Evolutionary conservation across 164 flowering plant species (phyloP), one percentile per base, ranked within the genome.

Genomic region (Pachysandra terminalis): DNA sequence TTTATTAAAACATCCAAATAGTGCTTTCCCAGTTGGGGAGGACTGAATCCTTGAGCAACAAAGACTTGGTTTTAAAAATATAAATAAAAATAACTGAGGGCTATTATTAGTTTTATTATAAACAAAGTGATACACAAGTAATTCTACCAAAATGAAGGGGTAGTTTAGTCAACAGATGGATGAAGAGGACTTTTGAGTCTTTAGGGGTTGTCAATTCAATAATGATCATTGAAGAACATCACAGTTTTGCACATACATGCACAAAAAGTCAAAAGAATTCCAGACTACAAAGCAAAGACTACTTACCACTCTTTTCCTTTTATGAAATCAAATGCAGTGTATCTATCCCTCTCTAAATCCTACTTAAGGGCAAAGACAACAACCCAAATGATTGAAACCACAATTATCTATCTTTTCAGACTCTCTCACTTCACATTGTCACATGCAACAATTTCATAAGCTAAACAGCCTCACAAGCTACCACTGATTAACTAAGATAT

Each of bases 381-480:
- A 65, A 53, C 52, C 10, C 59, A 53, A n/a, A 21, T 56, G 2
- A 22, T 17, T 13, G 22, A 59, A 45, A 21, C 35, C 41, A 15
- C 52, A 10, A 45, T 45, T 45, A 45, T 45, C 52, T 1, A n/a
- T 13, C 13, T 35, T 62, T 28, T 41, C 40, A 40, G 24, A 51
- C 52, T 52, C 49, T 53, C 48, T 28, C 23, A 55, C 27, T 22
- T 23, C 54, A 60, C 60, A 63, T 62, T 61, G 66, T 75, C 78
- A 75, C 78, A 75, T 75, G 78, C 64, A 57, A 16, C 78, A 60
- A 64, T 25, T 59, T 66, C n/a, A 3, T 45, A 56, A 40, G 56
- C 59, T 52, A 28, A 74, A 22, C 32, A 41, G 23, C n/a, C 59
- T 32, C 48, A 14, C 27, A 62, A 64, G 37, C 27, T 51, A 35